These are phyloP conservation scores for Trichophyton equinum DNA, from an alignment of 2,329 filamentous ascomycete species.

Conservation along the genomic window DNA sequence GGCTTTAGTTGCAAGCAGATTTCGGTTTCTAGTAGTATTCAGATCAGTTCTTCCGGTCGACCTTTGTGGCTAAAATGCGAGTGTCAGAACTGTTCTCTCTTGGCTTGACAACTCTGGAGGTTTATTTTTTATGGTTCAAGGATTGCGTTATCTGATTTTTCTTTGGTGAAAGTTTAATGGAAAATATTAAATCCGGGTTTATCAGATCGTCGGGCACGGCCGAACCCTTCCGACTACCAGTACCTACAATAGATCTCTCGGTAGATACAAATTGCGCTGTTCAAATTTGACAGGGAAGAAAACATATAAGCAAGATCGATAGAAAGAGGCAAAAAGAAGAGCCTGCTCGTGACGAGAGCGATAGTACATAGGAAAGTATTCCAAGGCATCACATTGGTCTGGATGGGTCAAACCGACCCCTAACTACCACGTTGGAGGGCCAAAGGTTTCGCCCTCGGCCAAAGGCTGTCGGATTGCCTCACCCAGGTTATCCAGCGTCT, in stretches of 20 bases:
- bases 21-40: neutral
- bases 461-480: slow-evolving; percentile 47
- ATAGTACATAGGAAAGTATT: neutral
- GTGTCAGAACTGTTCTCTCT: neutral
- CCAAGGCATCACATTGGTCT: neutral
- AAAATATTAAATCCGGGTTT: neutral
- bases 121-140: slow-evolving; percentile 6
- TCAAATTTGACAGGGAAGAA: too few relatives aligned
- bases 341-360: neutral
- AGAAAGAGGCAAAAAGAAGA: neutral
- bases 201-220: neutral
- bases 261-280: too few relatives aligned
- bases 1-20: neutral
- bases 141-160: slow-evolving; percentile 12
- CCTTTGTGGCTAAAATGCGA: too few relatives aligned
- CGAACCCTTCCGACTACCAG: neutral
- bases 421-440: slow-evolving; percentile 41
- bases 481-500: slow-evolving; percentile 50
- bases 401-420: neutral
- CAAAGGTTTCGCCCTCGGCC: slow-evolving; percentile 46
- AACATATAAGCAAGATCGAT: too few relatives aligned
- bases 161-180: neutral
- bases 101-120: neutral
- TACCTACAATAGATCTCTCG: too few relatives aligned
- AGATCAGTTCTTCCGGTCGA: neutral